Base-by-base conservation (phyloP, 2,329 filamentous ascomycete species). In the Colletotrichum liaoningense region DNA sequence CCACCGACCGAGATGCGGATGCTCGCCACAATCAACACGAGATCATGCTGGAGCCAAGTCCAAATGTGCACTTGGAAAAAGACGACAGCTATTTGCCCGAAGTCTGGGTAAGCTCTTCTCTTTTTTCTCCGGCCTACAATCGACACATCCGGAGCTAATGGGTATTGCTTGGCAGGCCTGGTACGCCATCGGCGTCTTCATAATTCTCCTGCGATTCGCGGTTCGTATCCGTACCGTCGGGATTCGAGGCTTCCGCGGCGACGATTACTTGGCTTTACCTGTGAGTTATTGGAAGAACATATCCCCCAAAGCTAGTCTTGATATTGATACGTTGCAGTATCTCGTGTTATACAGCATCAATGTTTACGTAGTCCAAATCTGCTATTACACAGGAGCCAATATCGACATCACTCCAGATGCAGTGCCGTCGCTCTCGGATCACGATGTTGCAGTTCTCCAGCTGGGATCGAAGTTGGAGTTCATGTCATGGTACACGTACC, bases 401-500 rank as follows among this genome's bases (percentile, higher is more conserved):
- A 73, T 79, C 33, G 74, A 80, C 56, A 72, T 79, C 1, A 76
- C 74, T 2, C 63, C 75, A 9, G 73, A 73, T 2, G 38, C 66
- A 9, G 73, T 76, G 2, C 24, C 65, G 1, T 24, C 46, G 1
- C 70, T 79, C 2, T 76, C 75, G 2, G 70, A 79, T 0, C 62
- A 76, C 4, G 78, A 80, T 24, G 69, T 78, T 1, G 26, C 42
- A 1, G 72, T 77, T 3, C 72, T 79, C 11, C 38, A 65, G 11
- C 75, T 74, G n/a, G 79, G 78, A 0, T 76, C 76, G 7, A 76
- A 75, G 54, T 67, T 79, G 68, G 78, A 80, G 55, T 79, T 75
- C 9, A 26, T 68, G 0, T 79, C 78, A 1, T 79, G 76, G 62
- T 80, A 77, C 11, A 77, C 77, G 3, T 80, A 80, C 30, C 72